Base-by-base conservation (phyloP, 1,284 basidiomycete genomes). In the Puccinia hordei region DNA sequence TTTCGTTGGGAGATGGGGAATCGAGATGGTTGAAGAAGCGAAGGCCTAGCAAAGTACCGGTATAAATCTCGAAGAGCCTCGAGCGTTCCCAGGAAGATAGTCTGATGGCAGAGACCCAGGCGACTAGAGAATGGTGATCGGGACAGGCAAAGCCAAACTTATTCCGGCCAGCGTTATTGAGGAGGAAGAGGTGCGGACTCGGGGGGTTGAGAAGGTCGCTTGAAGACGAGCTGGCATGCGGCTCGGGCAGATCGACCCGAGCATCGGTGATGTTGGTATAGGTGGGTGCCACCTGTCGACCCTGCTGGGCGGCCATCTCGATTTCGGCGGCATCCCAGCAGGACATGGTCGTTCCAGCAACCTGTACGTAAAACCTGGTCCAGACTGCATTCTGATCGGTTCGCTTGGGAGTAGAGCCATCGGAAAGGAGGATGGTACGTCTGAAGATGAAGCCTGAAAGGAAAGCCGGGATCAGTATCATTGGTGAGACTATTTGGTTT, bases 61-160 rank as follows among this genome's bases (percentile, higher is more conserved):
- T 98, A 86, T 99, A 99, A 81, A 99, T 94, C 86, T 98, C 96
- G 86, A 98, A 95, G 30, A 98, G 88, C 35, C 95, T 90, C 0
- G 93, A 92, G 83, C 97, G 94, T 86, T 99, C 96, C 94, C 95
- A 99, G 73, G 93, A 90, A 10, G 93, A 91, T 9, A 99, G 89
- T 22, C 97, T 91, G 53, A 99, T 89, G 8, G 94, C 94, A 30
- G 93, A 91, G 24, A 93, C 91, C 95, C 95, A 98, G 8, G 84
- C 33, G 35, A 68, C 8, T 17, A 77, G 35, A 5, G 61, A 46
- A 22, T 19, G 22, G n/a, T 4, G 61, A 68, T 83, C 81, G 85
- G 84, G 30, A 85, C 83, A 73, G 83, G 82, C 49, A 83, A 83
- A 73, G 84, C 82, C 61, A 83, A 84, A 35, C 83, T 82, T 65